These are phyloP conservation scores for Camelina neglecta DNA, from an alignment of 345 rosid species.

Conservation along the genomic window DNA sequence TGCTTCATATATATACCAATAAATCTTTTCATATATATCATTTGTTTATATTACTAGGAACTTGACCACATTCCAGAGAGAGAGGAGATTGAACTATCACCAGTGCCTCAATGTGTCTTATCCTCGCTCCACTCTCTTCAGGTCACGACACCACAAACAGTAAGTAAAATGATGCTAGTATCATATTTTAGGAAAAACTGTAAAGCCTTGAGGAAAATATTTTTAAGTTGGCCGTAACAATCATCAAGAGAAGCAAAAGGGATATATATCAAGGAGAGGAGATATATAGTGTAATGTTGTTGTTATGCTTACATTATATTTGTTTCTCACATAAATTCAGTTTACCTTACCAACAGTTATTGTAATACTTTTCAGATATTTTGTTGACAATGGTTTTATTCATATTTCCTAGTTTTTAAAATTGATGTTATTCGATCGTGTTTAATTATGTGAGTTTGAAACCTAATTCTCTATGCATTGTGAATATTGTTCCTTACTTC, in stretches of 20 bases:
- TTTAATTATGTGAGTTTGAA: no score
- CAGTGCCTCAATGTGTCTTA: conserved; percentile 1
- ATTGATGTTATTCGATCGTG: no score
- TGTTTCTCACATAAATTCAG: not conserved
- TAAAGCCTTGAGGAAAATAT: not conserved
- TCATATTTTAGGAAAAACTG: not conserved
- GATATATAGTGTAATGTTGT: not conserved
- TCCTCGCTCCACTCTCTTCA: conserved; percentile 1
- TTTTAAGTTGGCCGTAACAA: not conserved
- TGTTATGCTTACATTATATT: not conserved
- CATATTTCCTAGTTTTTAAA: not conserved
- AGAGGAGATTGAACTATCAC: not conserved
- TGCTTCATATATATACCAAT: not conserved
- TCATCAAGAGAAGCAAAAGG: not conserved
- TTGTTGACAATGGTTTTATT: not conserved
- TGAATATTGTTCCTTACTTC: no score
- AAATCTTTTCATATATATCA: not conserved
- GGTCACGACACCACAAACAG: not conserved
- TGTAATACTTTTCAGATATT: not conserved
- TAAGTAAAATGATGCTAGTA: not conserved
- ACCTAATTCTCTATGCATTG: no score
- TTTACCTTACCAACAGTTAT: not conserved
- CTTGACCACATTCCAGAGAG: not conserved
- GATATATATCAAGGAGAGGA: not conserved
- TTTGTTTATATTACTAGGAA: not conserved